Conservation (phyloP, 2,329 filamentous ascomycete species). For the Rhexocercosporidium sp. region DNA sequence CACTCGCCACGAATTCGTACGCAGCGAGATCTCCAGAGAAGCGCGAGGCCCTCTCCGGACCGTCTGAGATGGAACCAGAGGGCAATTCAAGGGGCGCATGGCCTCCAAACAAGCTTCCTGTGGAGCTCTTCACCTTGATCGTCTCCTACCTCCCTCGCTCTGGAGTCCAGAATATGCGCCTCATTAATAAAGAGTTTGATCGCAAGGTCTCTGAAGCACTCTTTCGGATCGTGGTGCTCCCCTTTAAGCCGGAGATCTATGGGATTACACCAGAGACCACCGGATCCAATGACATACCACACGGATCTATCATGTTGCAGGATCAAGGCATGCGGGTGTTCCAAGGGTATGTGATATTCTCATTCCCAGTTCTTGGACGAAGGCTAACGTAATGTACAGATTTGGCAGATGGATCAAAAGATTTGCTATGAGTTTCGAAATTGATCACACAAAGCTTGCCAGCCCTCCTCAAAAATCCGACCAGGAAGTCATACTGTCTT, state of each 20-base stretch:
- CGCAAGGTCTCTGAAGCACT: conserved; percentile 60
- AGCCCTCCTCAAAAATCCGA: conserved; percentile 61
- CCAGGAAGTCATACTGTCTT: conserved; percentile 59
- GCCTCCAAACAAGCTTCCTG: conserved; percentile 53
- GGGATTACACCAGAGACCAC: conserved; percentile 50
- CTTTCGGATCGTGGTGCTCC: conserved; percentile 68
- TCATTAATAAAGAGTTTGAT: conserved; percentile 66
- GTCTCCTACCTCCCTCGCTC: conserved; percentile 58
- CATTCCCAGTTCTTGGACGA: background rate
- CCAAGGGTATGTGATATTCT: conserved; percentile 44
- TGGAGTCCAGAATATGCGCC: conserved; percentile 64
- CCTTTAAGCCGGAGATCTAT: conserved; percentile 69
- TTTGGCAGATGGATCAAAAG: conserved; percentile 65
- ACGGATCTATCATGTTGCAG: conserved; percentile 40
- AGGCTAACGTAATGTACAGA: conserved; percentile 24
- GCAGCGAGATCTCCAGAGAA: background rate
- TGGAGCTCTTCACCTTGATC: conserved; percentile 67
- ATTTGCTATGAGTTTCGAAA: conserved; percentile 72
- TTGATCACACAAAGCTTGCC: conserved; percentile 58
- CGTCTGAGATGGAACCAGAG: background rate
- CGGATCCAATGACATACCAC: conserved; percentile 16
- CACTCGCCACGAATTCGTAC: background rate
- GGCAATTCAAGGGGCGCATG: conserved; percentile 38
- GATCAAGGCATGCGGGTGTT: conserved; percentile 64
- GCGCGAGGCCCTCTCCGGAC: background rate